A percentile compares a stretch with the other conserved stretches of the same genome.
Conservation (phyloP, 2,329 filamentous ascomycete genomes). For the Penicillium expansum region DNA sequence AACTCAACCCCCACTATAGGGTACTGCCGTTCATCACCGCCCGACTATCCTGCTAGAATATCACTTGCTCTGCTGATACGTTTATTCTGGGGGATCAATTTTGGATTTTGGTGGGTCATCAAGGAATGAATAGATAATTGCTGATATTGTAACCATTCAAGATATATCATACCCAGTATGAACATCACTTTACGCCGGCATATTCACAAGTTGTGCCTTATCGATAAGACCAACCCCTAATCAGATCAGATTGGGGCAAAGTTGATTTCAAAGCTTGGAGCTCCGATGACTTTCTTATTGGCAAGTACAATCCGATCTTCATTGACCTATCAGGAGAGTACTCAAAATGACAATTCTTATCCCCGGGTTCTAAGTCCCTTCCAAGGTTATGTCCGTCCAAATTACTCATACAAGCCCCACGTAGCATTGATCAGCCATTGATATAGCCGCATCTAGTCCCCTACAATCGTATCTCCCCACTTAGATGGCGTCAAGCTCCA, state of each 20-base stretch:
- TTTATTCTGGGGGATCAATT: too few species aligned
- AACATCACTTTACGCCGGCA: background rate
- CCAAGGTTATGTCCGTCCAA: background rate
- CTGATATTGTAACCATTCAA: background rate
- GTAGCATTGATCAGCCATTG: constrained; percentile 10
- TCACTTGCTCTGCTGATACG: background rate
- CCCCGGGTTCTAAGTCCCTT: background rate
- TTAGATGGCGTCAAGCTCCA: constrained; percentile 10
- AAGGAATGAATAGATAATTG: background rate
- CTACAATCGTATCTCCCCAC: constrained; percentile 4
- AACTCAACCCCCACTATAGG: constrained; percentile 10
- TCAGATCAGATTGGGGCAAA: constrained; percentile 5
- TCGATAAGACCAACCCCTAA: background rate
- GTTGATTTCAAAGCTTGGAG: background rate
- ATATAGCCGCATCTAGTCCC: constrained; percentile 3
- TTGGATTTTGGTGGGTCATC: background rate
- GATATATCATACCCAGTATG: background rate
- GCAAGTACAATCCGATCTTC: background rate
- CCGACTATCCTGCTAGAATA: background rate
- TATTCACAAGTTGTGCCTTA: background rate
- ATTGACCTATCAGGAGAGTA: background rate
- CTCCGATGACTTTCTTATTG: background rate
- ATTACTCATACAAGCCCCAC: background rate
- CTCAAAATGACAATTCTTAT: background rate
- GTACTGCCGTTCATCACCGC: constrained; percentile 20